Evolutionary conservation across 345 rosid genomes (phyloP).

Genomic region (Populus alba): DNA sequence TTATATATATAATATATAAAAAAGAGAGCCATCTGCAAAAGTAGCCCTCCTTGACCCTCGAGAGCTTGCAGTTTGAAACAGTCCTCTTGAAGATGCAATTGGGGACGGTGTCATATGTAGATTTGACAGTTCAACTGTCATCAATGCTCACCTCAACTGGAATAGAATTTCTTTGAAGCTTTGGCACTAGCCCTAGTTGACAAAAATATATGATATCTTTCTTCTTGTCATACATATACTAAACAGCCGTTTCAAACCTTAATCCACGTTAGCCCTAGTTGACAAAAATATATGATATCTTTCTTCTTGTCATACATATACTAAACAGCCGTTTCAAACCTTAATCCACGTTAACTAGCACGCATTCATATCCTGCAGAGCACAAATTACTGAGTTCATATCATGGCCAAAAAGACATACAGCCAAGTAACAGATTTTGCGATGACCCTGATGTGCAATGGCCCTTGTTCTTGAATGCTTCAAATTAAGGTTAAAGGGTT

Average conservation of each 20-base stretch:
- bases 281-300: too few relatives aligned
- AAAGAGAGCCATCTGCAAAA: too few relatives aligned
- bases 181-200: neutral
- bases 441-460: neutral
- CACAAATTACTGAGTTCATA: neutral
- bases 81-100: neutral
- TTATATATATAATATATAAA: too few relatives aligned
- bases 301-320: neutral
- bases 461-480: neutral
- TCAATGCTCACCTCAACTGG: conserved; percentile 3
- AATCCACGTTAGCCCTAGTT: neutral
- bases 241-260: neutral
- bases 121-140: conserved; percentile 17
- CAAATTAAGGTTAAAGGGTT: neutral
- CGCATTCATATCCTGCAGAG: neutral
- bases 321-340: neutral
- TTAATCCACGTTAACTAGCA: neutral
- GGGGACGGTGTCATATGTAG: neutral
- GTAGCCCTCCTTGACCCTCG: too few relatives aligned
- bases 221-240: neutral
- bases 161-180: neutral
- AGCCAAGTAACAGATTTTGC: neutral
- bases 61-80: neutral
- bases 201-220: neutral
- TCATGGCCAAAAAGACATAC: too few relatives aligned